phyloP scores from a whole-genome alignment of 495 filamentous ascomycete genomes.

The Daldinia childiae region DNA sequence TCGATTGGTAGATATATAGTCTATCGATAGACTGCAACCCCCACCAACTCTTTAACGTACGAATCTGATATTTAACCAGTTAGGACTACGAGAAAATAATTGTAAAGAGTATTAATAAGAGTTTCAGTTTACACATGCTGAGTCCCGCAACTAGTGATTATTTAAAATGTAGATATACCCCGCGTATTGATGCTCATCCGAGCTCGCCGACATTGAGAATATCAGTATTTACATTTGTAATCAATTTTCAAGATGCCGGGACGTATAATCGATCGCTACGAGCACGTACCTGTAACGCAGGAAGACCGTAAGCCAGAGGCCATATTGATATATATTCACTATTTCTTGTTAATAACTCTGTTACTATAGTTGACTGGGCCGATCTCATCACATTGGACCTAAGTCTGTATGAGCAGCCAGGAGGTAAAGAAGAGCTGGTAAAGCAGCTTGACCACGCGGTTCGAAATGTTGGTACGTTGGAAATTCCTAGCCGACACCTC shows the following conservation, averaged over 20 bases:
- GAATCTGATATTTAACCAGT: conserved; percentile 13
- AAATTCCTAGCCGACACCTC: background rate
- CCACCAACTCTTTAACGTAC: background rate
- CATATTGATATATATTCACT: background rate
- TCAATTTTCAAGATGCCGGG: conserved; percentile 50
- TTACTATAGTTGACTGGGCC: conserved; percentile 60
- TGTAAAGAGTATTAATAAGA: conserved; percentile 30
- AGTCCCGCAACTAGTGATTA: background rate
- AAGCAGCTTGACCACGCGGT: conserved; percentile 67
- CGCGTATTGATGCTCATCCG: background rate
- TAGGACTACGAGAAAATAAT: background rate
- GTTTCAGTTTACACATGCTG: background rate
- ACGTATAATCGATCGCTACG: conserved; percentile 55
- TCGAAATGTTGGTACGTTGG: conserved; percentile 58
- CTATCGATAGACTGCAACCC: conserved; percentile 23
- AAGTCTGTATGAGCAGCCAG: conserved; percentile 58
- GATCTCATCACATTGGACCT: conserved; percentile 67
- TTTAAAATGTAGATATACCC: conserved; percentile 23
- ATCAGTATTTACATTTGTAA: conserved; percentile 6
- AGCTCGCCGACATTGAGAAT: background rate
- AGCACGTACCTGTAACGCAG: conserved; percentile 60
- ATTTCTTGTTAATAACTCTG: conserved; percentile 12
- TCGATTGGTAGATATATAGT: conserved; percentile 37
- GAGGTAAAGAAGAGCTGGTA: conserved; percentile 63
- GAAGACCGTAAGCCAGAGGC: conserved; percentile 50